Base-by-base conservation (phyloP, 257 asterid genomes). In the Anisodus tanguticus region DNA sequence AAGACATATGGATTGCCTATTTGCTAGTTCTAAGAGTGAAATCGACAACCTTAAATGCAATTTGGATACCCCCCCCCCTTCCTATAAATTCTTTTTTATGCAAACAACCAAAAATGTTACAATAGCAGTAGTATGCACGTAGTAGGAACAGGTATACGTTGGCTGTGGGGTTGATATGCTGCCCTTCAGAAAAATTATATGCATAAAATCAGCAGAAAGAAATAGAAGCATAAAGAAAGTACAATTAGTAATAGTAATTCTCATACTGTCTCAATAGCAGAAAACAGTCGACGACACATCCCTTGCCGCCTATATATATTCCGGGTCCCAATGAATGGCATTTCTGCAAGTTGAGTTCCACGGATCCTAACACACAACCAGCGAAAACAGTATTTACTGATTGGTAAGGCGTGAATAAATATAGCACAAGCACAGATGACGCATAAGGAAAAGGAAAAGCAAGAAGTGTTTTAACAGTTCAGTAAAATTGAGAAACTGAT, bases 251-350 rank as follows among this genome's bases (percentile, higher is more conserved):
- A 67, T 8, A 41, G 58, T n/a, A 45, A 13, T 26, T 76, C 19
- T 15, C 81, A 4, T 83, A 86, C 88, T 70, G 63, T 45, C 55
- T 86, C 88, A 10, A 83, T 79, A 71, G 86, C 85, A 74, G 35
- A 19, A 63, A 86, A 66, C 60, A 82, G 76, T 54, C 86, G 84
- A 45, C 88, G 86, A 74, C 88, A 86, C 88, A 86, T 86, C 31
- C 88, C 88, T 79, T 86, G 88, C 35, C 83, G 88, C 49, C 88
- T 80, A 83, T 83, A 86, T 74, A 60, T 77, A 58, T 49, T 58
- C 58, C 88, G 67, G 47, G 88, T 86, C 60, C 84, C 88, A 67
- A 86, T 86, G 74, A 86, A 79, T 16, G 88, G 88, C 88, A 86
- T 86, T 79, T 86, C 88, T 79, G 88, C 88, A 62, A 86, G 84